Base-by-base conservation (phyloP, 805 yeast genomes). In the Candida nitratophila region DNA sequence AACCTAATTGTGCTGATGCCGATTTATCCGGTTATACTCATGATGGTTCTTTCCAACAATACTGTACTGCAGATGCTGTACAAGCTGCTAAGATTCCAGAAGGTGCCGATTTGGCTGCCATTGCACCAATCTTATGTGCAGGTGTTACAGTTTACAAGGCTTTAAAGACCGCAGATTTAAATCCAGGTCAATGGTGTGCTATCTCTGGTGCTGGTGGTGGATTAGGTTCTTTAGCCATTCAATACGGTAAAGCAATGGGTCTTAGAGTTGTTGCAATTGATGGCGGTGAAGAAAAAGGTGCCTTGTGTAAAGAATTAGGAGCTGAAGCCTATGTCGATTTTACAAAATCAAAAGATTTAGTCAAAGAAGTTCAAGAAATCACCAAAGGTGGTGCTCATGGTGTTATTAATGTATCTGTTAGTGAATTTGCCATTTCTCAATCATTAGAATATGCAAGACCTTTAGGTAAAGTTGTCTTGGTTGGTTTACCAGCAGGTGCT, bases 81-180 rank as follows among this genome's bases (percentile, higher is more conserved):
- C 95, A 86, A 61, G 95, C 93, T 35, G 95, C 95, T 36, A 71
- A 74, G 54, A 79, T 87, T 56, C 90, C 95, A 47, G 58, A 74
- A 56, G 84, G 81, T 47, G 69, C 85, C 36, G 90, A 87, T 60
- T 75, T 86, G 55, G 89, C 91, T 44, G 73, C 70, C 51, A 76
- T 79, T 49, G 81, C 95, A 11, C 95, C 96, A 55, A 79, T 86
- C 60, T 76, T 87, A 59, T 86, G 96, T 71, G 96, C 95, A 32
- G 96, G 96, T 67, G 80, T 86, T 65, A 86, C 96, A 35, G 95
- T 85, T 46, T 86, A 86, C 81, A 86, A 86, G 74, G 96, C 95
- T 38, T 71, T 86, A 62, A 86, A 86, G 74, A 83, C 86, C 37
- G 86, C 95, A 44, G 76, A 76, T 46, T 69, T 82, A 58, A 61